Evolutionary conservation across 1,284 basidiomycete species (phyloP).

Genomic region (Papiliotrema terrestris): DNA sequence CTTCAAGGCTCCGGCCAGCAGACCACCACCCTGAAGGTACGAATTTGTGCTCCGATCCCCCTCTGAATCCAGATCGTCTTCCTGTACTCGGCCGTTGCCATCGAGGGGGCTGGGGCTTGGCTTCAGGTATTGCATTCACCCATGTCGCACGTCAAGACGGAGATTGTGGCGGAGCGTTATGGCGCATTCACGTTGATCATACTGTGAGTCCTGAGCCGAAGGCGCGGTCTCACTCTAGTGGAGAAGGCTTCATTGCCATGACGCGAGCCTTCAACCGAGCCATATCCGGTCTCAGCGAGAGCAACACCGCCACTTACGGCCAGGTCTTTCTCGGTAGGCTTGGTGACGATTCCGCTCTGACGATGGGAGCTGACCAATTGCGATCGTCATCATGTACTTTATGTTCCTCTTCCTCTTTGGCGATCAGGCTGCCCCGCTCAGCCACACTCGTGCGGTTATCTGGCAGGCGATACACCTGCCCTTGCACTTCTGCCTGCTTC

Average conservation of each 20-base stretch:
- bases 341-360: not conserved
- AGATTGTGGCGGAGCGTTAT: constrained; percentile 16
- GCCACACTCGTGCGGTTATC: constrained; percentile 9
- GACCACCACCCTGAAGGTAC: too few relatives aligned
- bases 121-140: not conserved
- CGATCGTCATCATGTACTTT: too few relatives aligned
- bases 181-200: constrained; percentile 34
- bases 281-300: constrained; percentile 19
- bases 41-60: too few relatives aligned
- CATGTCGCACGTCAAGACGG: constrained; percentile 1
- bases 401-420: too few relatives aligned
- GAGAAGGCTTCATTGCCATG: constrained; percentile 30
- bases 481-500: constrained; percentile 24
- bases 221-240: not conserved
- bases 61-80: too few relatives aligned
- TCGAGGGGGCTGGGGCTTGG: constrained; percentile 9
- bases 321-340: constrained; percentile 25
- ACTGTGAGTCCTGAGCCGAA: constrained; percentile 14
- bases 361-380: too few relatives aligned
- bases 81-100: not conserved
- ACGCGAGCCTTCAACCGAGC: constrained; percentile 20
- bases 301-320: constrained; percentile 16
- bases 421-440: not conserved
- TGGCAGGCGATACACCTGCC: constrained; percentile 30
- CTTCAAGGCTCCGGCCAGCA: too few relatives aligned